phyloP scores from a whole-genome alignment of 768 basidiomycete genomes.

The Calocybe cyanea region DNA sequence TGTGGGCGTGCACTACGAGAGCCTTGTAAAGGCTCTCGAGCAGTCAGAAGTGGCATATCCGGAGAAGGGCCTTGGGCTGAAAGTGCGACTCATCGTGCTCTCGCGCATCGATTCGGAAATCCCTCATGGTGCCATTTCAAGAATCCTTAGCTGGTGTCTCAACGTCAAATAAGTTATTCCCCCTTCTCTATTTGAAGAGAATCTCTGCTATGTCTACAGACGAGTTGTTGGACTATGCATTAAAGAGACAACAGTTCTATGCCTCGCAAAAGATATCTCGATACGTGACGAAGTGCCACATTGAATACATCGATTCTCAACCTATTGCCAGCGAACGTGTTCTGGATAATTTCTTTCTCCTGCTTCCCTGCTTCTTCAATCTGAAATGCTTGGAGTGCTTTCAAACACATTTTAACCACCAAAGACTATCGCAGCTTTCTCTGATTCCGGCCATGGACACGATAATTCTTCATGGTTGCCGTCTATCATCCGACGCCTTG shows the following conservation, averaged over 20 bases:
- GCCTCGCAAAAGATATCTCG: background rate
- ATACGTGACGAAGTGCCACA: background rate
- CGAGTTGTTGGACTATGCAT: background rate
- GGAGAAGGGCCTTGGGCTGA: conserved; percentile 5
- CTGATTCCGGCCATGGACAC: background rate
- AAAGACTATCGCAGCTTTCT: too few relatives aligned
- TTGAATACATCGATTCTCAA: too few relatives aligned
- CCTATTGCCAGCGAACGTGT: background rate
- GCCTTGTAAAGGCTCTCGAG: conserved; percentile 3
- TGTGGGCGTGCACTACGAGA: conserved; percentile 2
- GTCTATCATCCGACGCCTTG: background rate
- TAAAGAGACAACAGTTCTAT: conserved; percentile 4
- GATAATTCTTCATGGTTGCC: background rate
- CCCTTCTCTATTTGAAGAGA: too few relatives aligned
- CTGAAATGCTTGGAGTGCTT: background rate
- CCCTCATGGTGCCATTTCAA: too few relatives aligned
- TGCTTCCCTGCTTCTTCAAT: conserved; percentile 3
- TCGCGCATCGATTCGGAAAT: too few relatives aligned
- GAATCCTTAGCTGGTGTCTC: conserved; percentile 9
- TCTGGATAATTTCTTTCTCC: background rate
- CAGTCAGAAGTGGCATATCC: conserved; percentile 5
- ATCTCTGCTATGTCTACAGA: background rate
- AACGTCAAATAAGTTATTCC: too few relatives aligned
- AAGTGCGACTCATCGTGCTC: conserved; percentile 11
- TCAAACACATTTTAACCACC: background rate